Evolutionary conservation across 495 filamentous ascomycete genomes (phyloP), one percentile per base, ranked within the genome.

Genomic region (Xylaria sp.): DNA sequence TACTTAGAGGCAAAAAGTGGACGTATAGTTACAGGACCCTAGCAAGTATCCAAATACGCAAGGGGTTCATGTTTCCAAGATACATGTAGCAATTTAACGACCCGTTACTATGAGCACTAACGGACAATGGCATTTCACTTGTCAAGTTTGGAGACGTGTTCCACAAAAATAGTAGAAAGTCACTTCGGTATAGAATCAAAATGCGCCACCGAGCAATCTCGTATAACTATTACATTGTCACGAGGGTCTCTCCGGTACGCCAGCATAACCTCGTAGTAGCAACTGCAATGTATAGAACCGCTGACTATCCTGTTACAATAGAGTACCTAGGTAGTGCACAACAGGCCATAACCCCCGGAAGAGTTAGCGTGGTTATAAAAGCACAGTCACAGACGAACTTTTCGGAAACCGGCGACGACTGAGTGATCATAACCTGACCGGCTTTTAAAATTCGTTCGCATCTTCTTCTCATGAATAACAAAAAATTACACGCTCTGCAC

Each of bases 381-480:
- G 24, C 50, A 58, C 53, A 59, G 11, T 35, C 17, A 59, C 57
- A n/a, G 5, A 31, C n/a, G 21, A 44, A 7, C 6, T 17, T 41
- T 40, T 62, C 21, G 9, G 35, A 21, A 11, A 62, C 1, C 9
- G 15, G 1, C 9, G 3, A n/a, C 40, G 41, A 31, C 46, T 26
- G 26, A 1, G 12, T 63, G 41, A 46, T 46, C 37, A 46, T 55
- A 63, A 43, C 35, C 1, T 46, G 24, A 33, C 41, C 41, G 61
- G 24, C 24, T 65, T 52, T 35, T n/a, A 29, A 14, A 33, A n/a
- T 50, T 65, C 62, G 33, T 65, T 65, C 19, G 14, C 44, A 37
- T 55, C 52, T 55, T 65, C 62, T 65, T 48, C 44, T 65, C 43
- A 48, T 59, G 31, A 59, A 41, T 35, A 59, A 37, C n/a, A 40